Conservation (phyloP, 2,329 filamentous ascomycete genomes). For the Xylariales sp. region DNA sequence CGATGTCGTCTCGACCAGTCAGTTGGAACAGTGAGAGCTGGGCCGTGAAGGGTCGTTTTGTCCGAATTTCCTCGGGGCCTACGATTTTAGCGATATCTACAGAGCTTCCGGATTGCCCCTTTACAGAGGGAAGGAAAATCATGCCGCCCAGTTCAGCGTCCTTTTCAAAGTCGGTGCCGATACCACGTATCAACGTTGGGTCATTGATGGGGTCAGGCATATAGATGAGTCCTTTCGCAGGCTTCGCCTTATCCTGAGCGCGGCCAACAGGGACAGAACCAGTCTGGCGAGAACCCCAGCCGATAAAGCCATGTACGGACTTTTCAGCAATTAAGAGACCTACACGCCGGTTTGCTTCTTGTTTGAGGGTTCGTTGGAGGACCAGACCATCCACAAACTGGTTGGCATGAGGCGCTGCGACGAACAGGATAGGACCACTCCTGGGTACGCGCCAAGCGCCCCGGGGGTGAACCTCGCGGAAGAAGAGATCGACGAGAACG, state of each 20-base stretch:
- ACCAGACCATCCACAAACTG: conserved; percentile 96
- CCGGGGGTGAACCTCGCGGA: conserved; percentile 94
- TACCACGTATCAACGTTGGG: conserved; percentile 80
- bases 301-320: conserved; percentile 93
- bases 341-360: conserved; percentile 87
- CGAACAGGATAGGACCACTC: conserved; percentile 90
- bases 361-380: conserved; percentile 88
- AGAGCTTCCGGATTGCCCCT: conserved; percentile 80
- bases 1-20: conserved; percentile 80
- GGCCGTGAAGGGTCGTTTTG: conserved; percentile 90
- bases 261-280: conserved; percentile 94
- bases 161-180: conserved; percentile 84
- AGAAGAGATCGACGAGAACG: conserved; percentile 94
- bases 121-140: conserved; percentile 85
- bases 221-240: conserved; percentile 83
- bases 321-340: conserved; percentile 95
- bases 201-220: conserved; percentile 88
- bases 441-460: conserved; percentile 95
- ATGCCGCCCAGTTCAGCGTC: conserved; percentile 83
- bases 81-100: conserved; percentile 86
- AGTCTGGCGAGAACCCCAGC: conserved; percentile 83
- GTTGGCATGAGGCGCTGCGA: conserved; percentile 96
- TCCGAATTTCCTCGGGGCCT: conserved; percentile 80
- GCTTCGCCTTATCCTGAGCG: conserved; percentile 87
- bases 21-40: conserved; percentile 81